Conservation (phyloP, 164 flowering plant species). For the Chimonanthus praecox region DNA sequence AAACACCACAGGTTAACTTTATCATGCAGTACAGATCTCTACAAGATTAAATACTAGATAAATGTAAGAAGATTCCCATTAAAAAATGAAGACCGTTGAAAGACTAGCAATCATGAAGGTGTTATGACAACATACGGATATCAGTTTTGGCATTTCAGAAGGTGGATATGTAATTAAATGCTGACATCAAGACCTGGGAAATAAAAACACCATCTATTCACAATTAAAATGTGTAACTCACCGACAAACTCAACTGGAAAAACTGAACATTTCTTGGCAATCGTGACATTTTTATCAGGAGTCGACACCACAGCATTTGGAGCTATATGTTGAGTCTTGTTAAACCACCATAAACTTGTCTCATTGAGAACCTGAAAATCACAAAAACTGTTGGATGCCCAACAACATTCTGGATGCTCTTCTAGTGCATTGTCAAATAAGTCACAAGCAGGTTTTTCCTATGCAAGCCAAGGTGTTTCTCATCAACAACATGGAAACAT, state of each 20-base stretch:
- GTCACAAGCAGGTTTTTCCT: not conserved
- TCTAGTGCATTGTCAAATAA: not conserved
- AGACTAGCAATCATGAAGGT: not conserved
- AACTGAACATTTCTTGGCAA: conserved; percentile 88
- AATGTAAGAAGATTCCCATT: not conserved
- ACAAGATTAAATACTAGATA: not conserved
- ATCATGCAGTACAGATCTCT: not conserved
- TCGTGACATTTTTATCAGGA: conserved; percentile 90
- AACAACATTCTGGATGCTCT: not conserved
- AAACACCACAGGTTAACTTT: conserved; percentile 6
- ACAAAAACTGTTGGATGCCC: not conserved
- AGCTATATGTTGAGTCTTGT: conserved; percentile 58
- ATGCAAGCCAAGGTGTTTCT: not conserved
- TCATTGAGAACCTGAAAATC: conserved; percentile 77
- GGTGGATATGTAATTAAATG: not conserved
- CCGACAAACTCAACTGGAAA: conserved; percentile 99
- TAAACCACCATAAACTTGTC: conserved; percentile 98
- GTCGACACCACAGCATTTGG: conserved; percentile 72
- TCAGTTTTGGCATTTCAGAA: not conserved
- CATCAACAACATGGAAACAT: too few relatives aligned
- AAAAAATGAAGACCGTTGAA: too few relatives aligned
- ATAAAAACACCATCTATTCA: not conserved
- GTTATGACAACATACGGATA: not conserved
- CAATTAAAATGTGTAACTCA: conserved; percentile 28
- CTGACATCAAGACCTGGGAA: not conserved